Percentiles rank a stretch among this genome's conserved stretches.
These are phyloP conservation scores for Yamadazyma takamatsuzukensis DNA, from an alignment of 805 yeast genomes.

Conservation along the genomic window DNA sequence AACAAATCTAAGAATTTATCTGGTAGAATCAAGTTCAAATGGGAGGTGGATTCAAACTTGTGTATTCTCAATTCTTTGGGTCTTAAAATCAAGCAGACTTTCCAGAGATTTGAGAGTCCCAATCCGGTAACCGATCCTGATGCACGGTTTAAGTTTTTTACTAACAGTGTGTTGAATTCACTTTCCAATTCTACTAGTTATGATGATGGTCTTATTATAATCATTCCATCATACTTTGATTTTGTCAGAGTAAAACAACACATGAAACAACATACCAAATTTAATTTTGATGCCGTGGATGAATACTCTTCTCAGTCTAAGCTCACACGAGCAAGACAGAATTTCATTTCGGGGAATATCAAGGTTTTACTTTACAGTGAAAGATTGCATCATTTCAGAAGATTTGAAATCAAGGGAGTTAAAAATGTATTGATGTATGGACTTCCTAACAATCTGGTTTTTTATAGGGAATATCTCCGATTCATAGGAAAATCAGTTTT, in stretches of 20 bases:
- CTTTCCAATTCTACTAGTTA: slow-evolving; percentile 55
- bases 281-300: slow-evolving; percentile 68
- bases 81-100: slow-evolving; percentile 61
- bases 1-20: slow-evolving; percentile 50
- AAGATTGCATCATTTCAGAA: slow-evolving; percentile 86
- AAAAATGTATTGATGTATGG: slow-evolving; percentile 79
- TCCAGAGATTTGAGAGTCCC: slow-evolving; percentile 61
- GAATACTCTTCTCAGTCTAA: slow-evolving; percentile 80
- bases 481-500: slow-evolving; percentile 64
- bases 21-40: slow-evolving; percentile 59
- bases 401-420: slow-evolving; percentile 83
- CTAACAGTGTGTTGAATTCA: slow-evolving; percentile 71
- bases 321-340: slow-evolving; percentile 64
- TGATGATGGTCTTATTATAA: slow-evolving; percentile 73
- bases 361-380: slow-evolving; percentile 87
- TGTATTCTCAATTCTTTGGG: slow-evolving; percentile 67
- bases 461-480: slow-evolving; percentile 72
- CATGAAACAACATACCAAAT: slow-evolving; percentile 52
- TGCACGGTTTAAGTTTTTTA: slow-evolving; percentile 76
- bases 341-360: slow-evolving; percentile 57
- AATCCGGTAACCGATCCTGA: slow-evolving; percentile 70
- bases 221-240: slow-evolving; percentile 84
- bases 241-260: slow-evolving; percentile 75
- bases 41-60: slow-evolving; percentile 37
- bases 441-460: slow-evolving; percentile 78